Percentiles rank a stretch among this genome's conserved stretches.
Conservation (phyloP, 1,284 basidiomycete genomes). For the Mrakiaceae sp. region DNA sequence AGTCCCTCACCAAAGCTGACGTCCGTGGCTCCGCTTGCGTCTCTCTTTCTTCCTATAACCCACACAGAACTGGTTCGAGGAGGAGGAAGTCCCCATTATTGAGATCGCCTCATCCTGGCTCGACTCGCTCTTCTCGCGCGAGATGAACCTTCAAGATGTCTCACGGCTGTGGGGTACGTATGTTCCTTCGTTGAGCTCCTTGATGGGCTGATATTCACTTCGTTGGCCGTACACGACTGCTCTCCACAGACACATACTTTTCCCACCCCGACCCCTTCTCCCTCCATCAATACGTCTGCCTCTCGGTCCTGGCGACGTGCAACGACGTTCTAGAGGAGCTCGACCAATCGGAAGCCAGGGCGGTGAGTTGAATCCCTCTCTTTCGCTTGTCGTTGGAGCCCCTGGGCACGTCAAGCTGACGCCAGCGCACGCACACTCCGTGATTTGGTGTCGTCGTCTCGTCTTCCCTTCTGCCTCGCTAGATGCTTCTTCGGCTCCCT, state of each 20-base stretch:
- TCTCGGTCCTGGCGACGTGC: conserved; percentile 31
- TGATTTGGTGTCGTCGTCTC: no score
- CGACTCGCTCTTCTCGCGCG: conserved; percentile 28
- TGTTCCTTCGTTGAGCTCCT: neutral
- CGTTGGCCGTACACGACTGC: neutral
- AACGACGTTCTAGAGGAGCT: conserved; percentile 34
- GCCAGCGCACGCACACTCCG: no score
- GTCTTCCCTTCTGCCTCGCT: conserved; percentile 7
- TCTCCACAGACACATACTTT: conserved; percentile 29
- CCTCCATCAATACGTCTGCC: conserved; percentile 34
- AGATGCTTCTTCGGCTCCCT: conserved; percentile 32
- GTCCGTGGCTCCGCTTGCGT: neutral
- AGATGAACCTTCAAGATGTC: conserved; percentile 34
- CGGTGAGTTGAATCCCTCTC: neutral
- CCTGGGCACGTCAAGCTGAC: no score
- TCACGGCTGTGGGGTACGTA: conserved; percentile 32
- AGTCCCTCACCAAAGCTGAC: no score
- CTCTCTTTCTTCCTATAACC: neutral
- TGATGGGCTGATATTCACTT: neutral
- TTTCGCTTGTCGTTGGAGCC: no score
- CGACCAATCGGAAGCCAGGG: conserved; percentile 31
- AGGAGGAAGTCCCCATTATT: conserved; percentile 33
- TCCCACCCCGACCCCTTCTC: conserved; percentile 32
- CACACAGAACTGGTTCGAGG: conserved; percentile 28
- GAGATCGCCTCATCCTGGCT: conserved; percentile 32